These are phyloP conservation scores for Dimocarpus longan DNA, from an alignment of 345 rosid genomes.

Conservation along the genomic window DNA sequence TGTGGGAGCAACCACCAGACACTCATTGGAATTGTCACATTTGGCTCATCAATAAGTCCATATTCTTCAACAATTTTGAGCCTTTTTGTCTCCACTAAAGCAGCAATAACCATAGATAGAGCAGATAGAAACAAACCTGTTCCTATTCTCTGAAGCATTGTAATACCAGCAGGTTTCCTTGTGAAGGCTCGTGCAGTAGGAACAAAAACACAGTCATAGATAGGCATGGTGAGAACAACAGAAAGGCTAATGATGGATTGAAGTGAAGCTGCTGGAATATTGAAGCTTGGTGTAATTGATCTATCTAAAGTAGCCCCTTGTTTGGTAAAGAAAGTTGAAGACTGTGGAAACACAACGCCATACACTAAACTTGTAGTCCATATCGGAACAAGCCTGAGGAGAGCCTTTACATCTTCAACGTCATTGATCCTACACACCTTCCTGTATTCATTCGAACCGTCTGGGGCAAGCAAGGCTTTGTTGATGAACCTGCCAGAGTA, in stretches of 20 bases:
- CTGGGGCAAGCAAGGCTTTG: constrained; percentile 16
- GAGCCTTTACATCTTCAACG: constrained; percentile 52
- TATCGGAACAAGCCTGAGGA: constrained; percentile 28
- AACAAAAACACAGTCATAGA: not conserved
- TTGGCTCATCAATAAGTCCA: constrained; percentile 35
- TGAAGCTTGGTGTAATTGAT: not conserved
- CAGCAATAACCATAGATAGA: constrained; percentile 23
- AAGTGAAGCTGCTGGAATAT: not conserved
- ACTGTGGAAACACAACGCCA: constrained; percentile 41
- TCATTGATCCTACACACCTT: constrained; percentile 28
- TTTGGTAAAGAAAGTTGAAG: constrained; percentile 54
- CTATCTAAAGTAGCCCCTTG: constrained; percentile 48
- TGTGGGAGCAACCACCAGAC: constrained; percentile 71
- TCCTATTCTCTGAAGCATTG: not conserved
- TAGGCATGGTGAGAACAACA: not conserved
- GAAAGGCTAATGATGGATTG: not conserved
- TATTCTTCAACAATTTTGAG: constrained; percentile 41
- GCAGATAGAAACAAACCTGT: not conserved
- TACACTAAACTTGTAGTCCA: too few relatives aligned
- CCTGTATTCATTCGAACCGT: constrained; percentile 24
- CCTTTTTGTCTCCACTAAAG: constrained; percentile 51
- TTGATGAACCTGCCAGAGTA: constrained; percentile 34
- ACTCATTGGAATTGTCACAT: constrained; percentile 42
- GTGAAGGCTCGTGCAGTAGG: not conserved
- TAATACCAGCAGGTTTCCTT: not conserved